Evolutionary conservation across 768 basidiomycete species (phyloP), one percentile per base, ranked within the genome.

Genomic region (Crepidotus variabilis): DNA sequence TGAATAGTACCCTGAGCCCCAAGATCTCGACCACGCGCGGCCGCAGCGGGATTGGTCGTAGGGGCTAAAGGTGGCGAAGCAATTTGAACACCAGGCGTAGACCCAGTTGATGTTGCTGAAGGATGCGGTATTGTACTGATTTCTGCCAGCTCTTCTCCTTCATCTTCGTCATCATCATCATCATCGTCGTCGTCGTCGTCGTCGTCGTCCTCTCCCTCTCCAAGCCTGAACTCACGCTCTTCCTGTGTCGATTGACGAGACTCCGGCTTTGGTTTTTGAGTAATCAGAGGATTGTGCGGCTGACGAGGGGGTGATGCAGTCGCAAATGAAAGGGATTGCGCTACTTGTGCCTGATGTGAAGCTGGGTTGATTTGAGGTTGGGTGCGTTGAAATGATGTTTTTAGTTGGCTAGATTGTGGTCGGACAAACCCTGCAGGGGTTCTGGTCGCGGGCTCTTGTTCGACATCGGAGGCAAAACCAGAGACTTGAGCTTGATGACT

Each of bases 321-420:
- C 20, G 65, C 57, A 54, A 59, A 61, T 2, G 66, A 60, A 28
- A 63, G 60, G 16, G 67, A 65, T 49, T 62, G 64, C 32, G 68
- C 67, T 6, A 68, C 65, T 63, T 74, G 75, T 1, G 71, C 66
- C 47, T 77, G 76, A 50, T 78, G 77, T 2, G 75, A 76, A n/a
- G 76, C 60, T 11, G 77, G 76, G 50, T 78, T 78, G 18, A 71
- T 77, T 6, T 71, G 67, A 7, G 56, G 56, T 7, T 16, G 49
- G 51, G 56, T 51, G 23, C 64, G 58, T 18, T 61, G 63, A 55
- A 65, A 64, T 11, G 66, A 50, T 13, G 56, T 47, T 9, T 57
- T 53, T 18, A 51, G 61, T 48, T 58, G 65, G 24, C 61, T 57
- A 33, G 55, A 52, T 57, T 68, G 67, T 0, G 74, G 72, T 46